Base-by-base conservation (phyloP, 2,329 filamentous ascomycete genomes). In the Pseudogymnoascus sp. region DNA sequence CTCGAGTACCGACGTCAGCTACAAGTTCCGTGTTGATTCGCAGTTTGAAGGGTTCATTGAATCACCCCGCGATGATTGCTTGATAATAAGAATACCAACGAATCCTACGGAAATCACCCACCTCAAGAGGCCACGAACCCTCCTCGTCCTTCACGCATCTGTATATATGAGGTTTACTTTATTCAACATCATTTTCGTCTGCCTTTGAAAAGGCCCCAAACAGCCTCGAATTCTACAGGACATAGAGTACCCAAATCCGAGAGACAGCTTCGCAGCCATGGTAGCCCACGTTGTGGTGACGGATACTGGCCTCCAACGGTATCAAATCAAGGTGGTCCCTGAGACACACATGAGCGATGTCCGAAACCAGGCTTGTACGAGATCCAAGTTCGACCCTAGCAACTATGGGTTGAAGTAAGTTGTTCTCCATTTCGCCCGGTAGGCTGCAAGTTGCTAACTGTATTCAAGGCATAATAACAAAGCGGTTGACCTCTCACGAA, bases 251-350 rank as follows among this genome's bases (percentile, higher is more conserved):
- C 23, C 8, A 13, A 3, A 5, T 13, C 45, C 5, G 45, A 52
- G 45, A 52, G 45, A 52, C 45, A 52, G 45, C 45, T 52, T 26
- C 23, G 26, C 61, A 67, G 76, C 63, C 65, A 96, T 96, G 90
- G 84, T 90, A 65, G 88, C 91, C 59, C 88, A 94, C 71, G 90
- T 97, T 61, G 87, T 92, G 67, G 90, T 97, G 59, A 85, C 96
- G 65, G 86, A 92, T 71, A 84, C 87, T 37, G 85, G 89, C 66
- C 81, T 92, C 66, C 85, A 88, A 66, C 83, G 90, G 67, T 82
- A 85, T 57, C 88, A 83, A 39, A 79, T 99, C 73, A 95, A 95
- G 74, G 92, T 94, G 60, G 87, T 81, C 0, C 90, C 91, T 0
- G 81, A 81, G 60, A 96, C 86, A 64, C 88, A 90, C 67, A 76